Evolutionary conservation across 371 early-diverging fungal genomes (phyloP), one percentile per base, ranked within the genome.

Genomic region (Mucor saturninus): DNA sequence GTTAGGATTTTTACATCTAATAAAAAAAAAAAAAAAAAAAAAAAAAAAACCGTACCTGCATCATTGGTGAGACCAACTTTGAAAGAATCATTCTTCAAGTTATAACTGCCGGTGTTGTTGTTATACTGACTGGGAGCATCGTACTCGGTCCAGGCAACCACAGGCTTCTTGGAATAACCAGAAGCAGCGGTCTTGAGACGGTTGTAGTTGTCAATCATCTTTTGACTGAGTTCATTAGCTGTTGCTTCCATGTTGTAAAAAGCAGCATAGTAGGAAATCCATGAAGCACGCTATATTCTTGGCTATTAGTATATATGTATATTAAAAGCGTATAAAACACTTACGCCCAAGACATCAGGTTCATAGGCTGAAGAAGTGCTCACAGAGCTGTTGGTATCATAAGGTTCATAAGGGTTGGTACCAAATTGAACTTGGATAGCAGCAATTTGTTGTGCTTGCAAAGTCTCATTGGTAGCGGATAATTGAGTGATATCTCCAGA

Each of bases 221-320:
- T 35, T 6, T 67, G 60, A 40, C 84, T 79, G 43, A 86, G 62
- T n/a, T 68, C 58, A 65, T 88, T 86, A 46, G 90, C 89, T n/a
- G 67, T 52, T 29, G 69, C 73, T 62, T 91, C 93, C 51, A 83
- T 71, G 65, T 91, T 90, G 73, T 87, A 91, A 72, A 91, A 92
- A 21, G 83, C 76, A 30, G 86, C 85, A 76, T 88, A 91, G 73
- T 87, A 92, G 73, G 88, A 86, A 57, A 92, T 60, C 93, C 93
- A 92, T 65, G 91, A 89, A 59, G 86, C 79, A 66, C 92, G 90
- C 74, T 87, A 35, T 28, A 21, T 21, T 21, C 21, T 21, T 21
- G 21, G 21, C 21, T 21, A 21, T 21, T 21, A 21, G 21, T 21
- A 21, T 21, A 21, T 15, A 40, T 56, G n/a, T 45, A 10, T 45